Evolutionary conservation across 257 asterid species (phyloP), one percentile per base, ranked within the genome.

Genomic region (Jasminum sambac): DNA sequence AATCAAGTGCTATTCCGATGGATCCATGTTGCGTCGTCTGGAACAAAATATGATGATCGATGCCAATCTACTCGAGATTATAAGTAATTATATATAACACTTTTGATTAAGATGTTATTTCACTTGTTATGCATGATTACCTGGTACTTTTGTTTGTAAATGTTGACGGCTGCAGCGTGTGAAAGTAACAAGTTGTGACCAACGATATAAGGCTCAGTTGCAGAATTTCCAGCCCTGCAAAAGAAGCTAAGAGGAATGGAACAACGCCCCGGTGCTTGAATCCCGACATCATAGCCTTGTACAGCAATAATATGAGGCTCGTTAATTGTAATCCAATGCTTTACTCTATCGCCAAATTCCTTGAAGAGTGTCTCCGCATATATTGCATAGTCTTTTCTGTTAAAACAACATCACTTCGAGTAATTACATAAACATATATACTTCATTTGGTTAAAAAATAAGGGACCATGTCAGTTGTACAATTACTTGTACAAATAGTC

Each of bases 281-380:
- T 83, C 37, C 98, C 97, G 0, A 79, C 82, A 37, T 89, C 97
- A 61, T 79, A 95, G 13, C 98, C 98, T 72, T 91, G 95, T 4
- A 84, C 76, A 8, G 95, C 69, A 9, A 91, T 68, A 0, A 91
- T 89, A 61, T 88, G 96, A 0, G 97, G 99, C 88, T 95, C 98
- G 41, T 91, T 95, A 74, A 95, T 80, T 10, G 97, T 95, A 75
- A 95, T 91, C 99, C 99, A 95, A 4, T 89, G 60, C 88, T 95
- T 95, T 77, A 95, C 99, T 5, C 95, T 73, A 42, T 89, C 98
- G 0, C 99, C 98, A 66, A 89, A 95, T 66, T 74, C 84, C 79
- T 81, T 83, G 55, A 89, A 95, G 73, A 98, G 91, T 0, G 95
- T 88, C 48, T 91, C 98, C 2, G 97, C 96, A 66, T 81, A 95